These are phyloP conservation scores for Chlamydomonas urium DNA, from an alignment of 139 green algal genomes.

Conservation along the genomic window DNA sequence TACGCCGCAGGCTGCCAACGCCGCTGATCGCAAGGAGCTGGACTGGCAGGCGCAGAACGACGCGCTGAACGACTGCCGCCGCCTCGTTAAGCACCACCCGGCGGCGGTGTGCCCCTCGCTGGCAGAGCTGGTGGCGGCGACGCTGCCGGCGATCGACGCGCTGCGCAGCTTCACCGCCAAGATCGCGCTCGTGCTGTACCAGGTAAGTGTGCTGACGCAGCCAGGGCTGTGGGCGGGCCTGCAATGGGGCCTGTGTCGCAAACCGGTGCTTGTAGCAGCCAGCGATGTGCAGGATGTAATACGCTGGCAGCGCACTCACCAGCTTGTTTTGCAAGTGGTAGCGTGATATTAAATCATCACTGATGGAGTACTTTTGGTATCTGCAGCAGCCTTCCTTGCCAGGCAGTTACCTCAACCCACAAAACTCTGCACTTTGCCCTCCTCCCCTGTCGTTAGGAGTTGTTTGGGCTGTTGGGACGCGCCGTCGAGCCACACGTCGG, in stretches of 20 bases:
- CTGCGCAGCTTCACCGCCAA: conserved; percentile 65
- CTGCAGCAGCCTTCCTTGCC: too few species aligned
- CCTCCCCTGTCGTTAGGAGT: conserved; percentile 44
- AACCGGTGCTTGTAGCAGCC: not conserved
- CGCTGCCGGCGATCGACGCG: conserved; percentile 57
- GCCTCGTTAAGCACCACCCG: conserved; percentile 62
- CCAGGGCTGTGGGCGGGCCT: not conserved
- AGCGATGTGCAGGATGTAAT: not conserved
- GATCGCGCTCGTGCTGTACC: conserved; percentile 61
- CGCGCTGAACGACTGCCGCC: conserved; percentile 56
- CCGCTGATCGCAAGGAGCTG: conserved; percentile 70
- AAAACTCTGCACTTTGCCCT: not conserved
- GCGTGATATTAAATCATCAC: too few species aligned
- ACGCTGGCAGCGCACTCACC: too few species aligned
- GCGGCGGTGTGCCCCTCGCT: conserved; percentile 31
- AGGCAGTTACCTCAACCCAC: too few species aligned
- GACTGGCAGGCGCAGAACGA: conserved; percentile 79
- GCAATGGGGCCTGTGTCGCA: not conserved
- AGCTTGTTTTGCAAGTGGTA: too few species aligned
- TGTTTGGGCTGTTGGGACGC: conserved; percentile 45
- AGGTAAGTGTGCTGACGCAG: conserved; percentile 33
- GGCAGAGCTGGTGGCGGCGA: conserved; percentile 59
- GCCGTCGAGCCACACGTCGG: conserved; percentile 69
- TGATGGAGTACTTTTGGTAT: too few species aligned
- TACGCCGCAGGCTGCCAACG: conserved; percentile 54